Evolutionary conservation across 768 basidiomycete species (phyloP), one percentile per base, ranked within the genome.

Genomic region (Termitomyces sp.): DNA sequence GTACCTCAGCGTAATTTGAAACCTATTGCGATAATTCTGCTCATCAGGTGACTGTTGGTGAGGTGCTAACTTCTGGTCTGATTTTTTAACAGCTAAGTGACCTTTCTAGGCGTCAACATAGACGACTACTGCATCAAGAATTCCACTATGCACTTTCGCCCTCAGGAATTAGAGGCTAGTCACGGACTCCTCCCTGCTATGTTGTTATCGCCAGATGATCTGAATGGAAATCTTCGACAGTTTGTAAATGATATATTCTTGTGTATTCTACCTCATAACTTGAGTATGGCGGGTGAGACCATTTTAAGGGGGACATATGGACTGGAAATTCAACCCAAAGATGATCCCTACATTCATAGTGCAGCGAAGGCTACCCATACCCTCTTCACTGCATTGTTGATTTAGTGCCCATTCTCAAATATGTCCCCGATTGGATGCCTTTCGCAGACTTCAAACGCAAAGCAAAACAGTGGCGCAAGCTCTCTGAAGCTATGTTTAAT

Each of bases 341-440:
- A 76, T 37, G 75, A 78, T 46, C 71, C 71, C 5, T 72, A 73
- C 53, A 64, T 78, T 36, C 53, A 58, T 8, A 66, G 64, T 2
- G 70, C 71, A 0, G 71, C 74, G 29, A 55, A 69, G 26, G 69
- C 70, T 5, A 54, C 73, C n/a, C 56, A 63, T 2, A 67, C 66
- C 0, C 56, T 76, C 26, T 60, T 67, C 9, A 66, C 58, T 14
- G 64, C 72, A 63, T 75, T 4, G 72, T 73, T 46, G 74, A 77
- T 42, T 56, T 62, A 0, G 36, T 69, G 14, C 67, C 66, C 9
- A 29, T 66, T 16, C 59, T 78, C 13, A 69, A 69, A 53, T 61
- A 74, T 41, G 53, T 76, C 1, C 75, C 74, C 5, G 62, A 57
- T 5, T 75, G 72, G 68, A 59, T 76, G 46, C 74, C 76, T 31